Evolutionary conservation across 1,139 yeast species (phyloP).

Genomic region (Lodderomyces theae): DNA sequence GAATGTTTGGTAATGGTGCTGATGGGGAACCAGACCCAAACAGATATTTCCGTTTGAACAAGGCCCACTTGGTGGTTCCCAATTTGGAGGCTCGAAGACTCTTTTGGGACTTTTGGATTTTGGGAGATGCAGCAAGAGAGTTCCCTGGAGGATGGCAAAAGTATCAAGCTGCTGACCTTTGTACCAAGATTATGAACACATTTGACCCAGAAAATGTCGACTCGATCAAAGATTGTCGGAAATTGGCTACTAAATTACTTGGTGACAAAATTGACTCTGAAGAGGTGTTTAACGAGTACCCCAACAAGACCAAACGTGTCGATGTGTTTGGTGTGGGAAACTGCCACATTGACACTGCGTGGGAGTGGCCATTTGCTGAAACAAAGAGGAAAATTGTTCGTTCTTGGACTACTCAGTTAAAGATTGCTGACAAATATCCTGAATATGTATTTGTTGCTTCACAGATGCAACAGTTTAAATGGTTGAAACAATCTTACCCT

Average conservation of each 20-base stretch:
- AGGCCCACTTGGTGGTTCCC: slow-evolving; percentile 80
- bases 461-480: slow-evolving; percentile 92
- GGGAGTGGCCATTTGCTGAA: slow-evolving; percentile 98
- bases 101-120: slow-evolving; percentile 78
- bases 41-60: slow-evolving; percentile 61
- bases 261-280: slow-evolving; percentile 65
- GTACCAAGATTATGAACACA: slow-evolving; percentile 75
- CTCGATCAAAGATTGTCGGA: slow-evolving; percentile 59
- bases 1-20: slow-evolving; percentile 84
- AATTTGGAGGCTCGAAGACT: slow-evolving; percentile 77
- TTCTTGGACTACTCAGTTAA: slow-evolving; percentile 92
- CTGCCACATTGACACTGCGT: slow-evolving; percentile 96
- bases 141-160: slow-evolving; percentile 79
- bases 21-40: slow-evolving; percentile 62
- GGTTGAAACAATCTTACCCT: slow-evolving; percentile 87
- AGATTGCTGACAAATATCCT: slow-evolving; percentile 81
- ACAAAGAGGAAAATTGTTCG: slow-evolving; percentile 88
- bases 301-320: slow-evolving; percentile 22
- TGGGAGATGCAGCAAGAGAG: slow-evolving; percentile 90
- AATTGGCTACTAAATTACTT: slow-evolving; percentile 60
- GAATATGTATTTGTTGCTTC: slow-evolving; percentile 94
- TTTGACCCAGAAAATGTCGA: slow-evolving; percentile 59
- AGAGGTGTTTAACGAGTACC: slow-evolving; percentile 48
- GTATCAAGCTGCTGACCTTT: slow-evolving; percentile 73
- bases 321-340: slow-evolving; percentile 84